Conservation (phyloP, 139 green algal species). For the Chlorella sp. region DNA sequence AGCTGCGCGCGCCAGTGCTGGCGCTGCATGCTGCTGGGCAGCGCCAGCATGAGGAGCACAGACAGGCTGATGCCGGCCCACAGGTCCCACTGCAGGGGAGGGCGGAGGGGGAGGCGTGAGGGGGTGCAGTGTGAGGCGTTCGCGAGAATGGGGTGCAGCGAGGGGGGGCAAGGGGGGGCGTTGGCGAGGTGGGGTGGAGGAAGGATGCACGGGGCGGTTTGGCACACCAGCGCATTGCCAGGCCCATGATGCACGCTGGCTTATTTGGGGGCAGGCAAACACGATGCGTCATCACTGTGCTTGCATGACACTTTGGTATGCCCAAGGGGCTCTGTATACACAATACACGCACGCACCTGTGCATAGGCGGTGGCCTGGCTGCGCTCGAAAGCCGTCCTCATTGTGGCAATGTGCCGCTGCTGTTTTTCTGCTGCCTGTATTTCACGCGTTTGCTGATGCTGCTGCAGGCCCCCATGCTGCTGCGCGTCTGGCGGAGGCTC, state of each 20-base stretch:
- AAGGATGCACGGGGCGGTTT: no score
- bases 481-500: background rate
- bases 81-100: slow-evolving; percentile 7
- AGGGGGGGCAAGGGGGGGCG: no score
- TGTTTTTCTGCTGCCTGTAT: background rate
- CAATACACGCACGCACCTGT: background rate
- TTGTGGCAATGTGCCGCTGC: background rate
- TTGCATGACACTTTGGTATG: no score
- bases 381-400: background rate
- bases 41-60: slow-evolving; percentile 2
- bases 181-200: background rate
- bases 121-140: no score
- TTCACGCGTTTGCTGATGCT: background rate
- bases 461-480: background rate
- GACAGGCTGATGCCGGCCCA: slow-evolving; percentile 6
- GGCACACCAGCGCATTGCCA: background rate
- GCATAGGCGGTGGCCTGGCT: slow-evolving; percentile 5
- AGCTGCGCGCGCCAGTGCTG: slow-evolving; percentile 14
- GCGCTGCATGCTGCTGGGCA: background rate
- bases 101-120: background rate
- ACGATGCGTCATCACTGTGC: no score
- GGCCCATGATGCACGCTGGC: no score
- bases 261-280: no score
- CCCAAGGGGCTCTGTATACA: no score
- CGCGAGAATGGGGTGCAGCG: background rate